phyloP scores from a whole-genome alignment of 805 yeast species.

The Starmerella cellae region DNA sequence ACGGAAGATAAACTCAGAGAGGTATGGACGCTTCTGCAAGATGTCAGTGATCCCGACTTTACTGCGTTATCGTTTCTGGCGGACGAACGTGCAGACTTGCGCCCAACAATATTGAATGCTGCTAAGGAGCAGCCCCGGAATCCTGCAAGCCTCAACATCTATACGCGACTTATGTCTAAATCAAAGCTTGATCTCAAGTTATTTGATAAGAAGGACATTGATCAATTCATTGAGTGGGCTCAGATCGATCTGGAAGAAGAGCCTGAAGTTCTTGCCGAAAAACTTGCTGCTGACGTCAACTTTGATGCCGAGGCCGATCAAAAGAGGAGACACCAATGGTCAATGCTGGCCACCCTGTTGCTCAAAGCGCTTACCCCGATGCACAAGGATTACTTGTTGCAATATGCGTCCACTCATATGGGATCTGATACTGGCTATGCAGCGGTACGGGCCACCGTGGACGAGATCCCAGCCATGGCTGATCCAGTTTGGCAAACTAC shows the following conservation, averaged over 20 bases:
- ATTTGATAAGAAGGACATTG: neutral
- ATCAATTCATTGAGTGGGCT: constrained; percentile 1
- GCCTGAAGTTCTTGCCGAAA: neutral
- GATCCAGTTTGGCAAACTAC: constrained; percentile 7
- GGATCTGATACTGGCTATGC: constrained; percentile 20
- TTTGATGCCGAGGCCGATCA: neutral
- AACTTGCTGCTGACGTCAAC: neutral
- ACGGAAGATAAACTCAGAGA: constrained; percentile 7
- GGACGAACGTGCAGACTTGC: constrained; percentile 10
- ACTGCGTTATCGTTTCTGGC: constrained; percentile 19
- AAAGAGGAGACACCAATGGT: constrained; percentile 6
- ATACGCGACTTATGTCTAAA: constrained; percentile 7
- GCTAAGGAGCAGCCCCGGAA: neutral
- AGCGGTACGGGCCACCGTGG: constrained; percentile 22
- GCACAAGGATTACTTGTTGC: constrained; percentile 3
- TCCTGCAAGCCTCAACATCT: constrained; percentile 6
- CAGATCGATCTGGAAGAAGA: neutral
- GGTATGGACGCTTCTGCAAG: constrained; percentile 7
- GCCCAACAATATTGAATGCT: constrained; percentile 9
- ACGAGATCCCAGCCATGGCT: constrained; percentile 18
- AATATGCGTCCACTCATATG: constrained; percentile 1
- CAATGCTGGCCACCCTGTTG: constrained; percentile 8
- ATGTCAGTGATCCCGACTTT: constrained; percentile 17
- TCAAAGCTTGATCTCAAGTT: constrained; percentile 3
- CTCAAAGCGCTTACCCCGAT: constrained; percentile 3